Conservation (phyloP, 106 monocot species). For the Ottelia alismoides region DNA sequence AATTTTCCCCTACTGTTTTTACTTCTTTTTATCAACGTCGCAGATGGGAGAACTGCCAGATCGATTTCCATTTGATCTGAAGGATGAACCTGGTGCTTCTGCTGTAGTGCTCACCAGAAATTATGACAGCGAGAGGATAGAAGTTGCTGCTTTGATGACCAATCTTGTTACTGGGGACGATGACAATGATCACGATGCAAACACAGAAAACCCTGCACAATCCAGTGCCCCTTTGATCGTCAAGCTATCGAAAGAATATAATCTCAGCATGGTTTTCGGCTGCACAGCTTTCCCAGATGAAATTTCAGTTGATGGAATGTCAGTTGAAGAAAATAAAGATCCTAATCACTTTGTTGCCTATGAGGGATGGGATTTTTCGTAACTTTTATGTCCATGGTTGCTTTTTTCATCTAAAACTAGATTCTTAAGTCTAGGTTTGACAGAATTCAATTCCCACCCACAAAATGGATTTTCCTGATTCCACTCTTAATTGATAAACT, state of each 20-base stretch:
- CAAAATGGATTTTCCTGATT: background rate
- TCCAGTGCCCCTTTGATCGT: constrained; percentile 56
- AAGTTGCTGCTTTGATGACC: constrained; percentile 52
- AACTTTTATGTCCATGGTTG: no score
- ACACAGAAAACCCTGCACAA: constrained; percentile 13
- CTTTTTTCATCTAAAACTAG: no score
- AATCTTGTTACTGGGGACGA: constrained; percentile 58
- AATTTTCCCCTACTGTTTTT: no score
- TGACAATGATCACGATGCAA: constrained; percentile 8
- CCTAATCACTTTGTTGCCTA: constrained; percentile 29
- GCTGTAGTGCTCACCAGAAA: background rate
- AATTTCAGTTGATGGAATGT: constrained; percentile 52
- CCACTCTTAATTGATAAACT: constrained; percentile 44
- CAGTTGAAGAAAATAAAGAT: constrained; percentile 25
- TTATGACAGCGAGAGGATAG: constrained; percentile 15
- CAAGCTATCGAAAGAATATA: constrained; percentile 25
- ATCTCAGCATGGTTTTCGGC: constrained; percentile 38
- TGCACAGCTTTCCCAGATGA: constrained; percentile 77
- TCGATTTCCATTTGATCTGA: constrained; percentile 60
- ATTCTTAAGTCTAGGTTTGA: no score
- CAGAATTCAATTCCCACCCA: no score
- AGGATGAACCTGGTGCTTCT: constrained; percentile 20
- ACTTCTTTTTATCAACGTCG: background rate
- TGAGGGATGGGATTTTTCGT: background rate
- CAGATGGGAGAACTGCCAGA: constrained; percentile 59